A percentile compares a stretch with the other conserved stretches of the same genome.
Evolutionary conservation across 495 filamentous ascomycete genomes (phyloP).

Genomic region (Hypoxylon crocopeplum): DNA sequence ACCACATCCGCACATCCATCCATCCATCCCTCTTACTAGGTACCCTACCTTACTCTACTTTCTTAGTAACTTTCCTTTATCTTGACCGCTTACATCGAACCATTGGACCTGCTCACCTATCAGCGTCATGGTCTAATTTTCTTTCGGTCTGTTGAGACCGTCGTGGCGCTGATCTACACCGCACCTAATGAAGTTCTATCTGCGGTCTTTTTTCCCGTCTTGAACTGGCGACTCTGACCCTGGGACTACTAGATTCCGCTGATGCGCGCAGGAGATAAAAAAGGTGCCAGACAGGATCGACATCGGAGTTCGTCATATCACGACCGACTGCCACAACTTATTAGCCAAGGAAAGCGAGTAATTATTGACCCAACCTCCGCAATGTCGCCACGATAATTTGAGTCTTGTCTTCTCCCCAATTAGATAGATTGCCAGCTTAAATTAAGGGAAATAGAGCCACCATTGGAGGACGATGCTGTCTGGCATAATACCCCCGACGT

Average conservation of each 20-base stretch:
- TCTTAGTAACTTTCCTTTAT: constrained; percentile 17
- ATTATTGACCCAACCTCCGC: constrained; percentile 33
- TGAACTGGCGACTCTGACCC: constrained; percentile 11
- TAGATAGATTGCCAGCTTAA: constrained; percentile 28
- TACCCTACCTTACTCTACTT: no score
- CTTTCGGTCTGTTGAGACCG: constrained; percentile 21
- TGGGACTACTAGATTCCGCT: constrained; percentile 10
- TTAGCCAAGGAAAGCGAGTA: constrained; percentile 37
- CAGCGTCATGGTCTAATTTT: constrained; percentile 31
- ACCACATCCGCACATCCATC: not conserved
- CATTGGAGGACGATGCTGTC: constrained; percentile 13
- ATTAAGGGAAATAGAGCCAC: constrained; percentile 5
- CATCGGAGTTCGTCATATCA: constrained; percentile 37
- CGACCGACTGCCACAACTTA: constrained; percentile 30
- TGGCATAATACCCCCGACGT: constrained; percentile 9
- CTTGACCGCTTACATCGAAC: constrained; percentile 44
- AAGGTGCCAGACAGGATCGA: constrained; percentile 19
- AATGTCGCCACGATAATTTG: constrained; percentile 37
- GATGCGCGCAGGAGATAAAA: constrained; percentile 2
- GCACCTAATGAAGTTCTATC: constrained; percentile 31
- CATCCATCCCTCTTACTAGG: not conserved
- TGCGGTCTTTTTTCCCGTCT: constrained; percentile 30
- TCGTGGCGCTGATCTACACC: constrained; percentile 38
- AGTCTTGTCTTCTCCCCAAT: constrained; percentile 13
- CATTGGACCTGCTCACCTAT: constrained; percentile 24